Evolutionary conservation across 1,284 basidiomycete genomes (phyloP).

Genomic region (Ceratobasidium sp.): DNA sequence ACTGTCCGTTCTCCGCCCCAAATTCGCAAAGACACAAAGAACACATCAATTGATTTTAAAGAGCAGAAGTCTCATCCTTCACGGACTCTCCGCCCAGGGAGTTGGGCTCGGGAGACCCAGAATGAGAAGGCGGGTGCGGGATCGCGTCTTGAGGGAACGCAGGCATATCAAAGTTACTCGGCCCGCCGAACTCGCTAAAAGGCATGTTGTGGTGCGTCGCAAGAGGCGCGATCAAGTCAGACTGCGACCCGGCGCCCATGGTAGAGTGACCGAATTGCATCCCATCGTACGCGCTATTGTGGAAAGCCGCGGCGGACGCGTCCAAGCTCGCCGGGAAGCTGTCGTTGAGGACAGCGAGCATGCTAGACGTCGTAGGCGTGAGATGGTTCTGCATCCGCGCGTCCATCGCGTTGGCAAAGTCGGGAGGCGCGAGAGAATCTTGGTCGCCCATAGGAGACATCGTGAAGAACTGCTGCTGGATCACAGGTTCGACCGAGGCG

Average conservation of each 20-base stretch:
- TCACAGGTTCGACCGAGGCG: constrained; percentile 87
- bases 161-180: constrained; percentile 36
- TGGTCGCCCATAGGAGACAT: constrained; percentile 85
- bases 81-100: constrained; percentile 14
- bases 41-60: constrained; percentile 9
- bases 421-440: constrained; percentile 58
- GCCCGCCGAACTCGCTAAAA: constrained; percentile 38
- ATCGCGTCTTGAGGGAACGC: constrained; percentile 22
- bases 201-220: constrained; percentile 25
- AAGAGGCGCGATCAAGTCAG: constrained; percentile 23
- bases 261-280: constrained; percentile 41
- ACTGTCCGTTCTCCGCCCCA: constrained; percentile 15
- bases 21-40: constrained; percentile 6
- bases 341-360: constrained; percentile 85
- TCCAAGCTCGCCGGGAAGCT: constrained; percentile 64
- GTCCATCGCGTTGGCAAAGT: constrained; percentile 45
- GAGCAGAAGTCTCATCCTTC: constrained; percentile 10
- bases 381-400: constrained; percentile 47
- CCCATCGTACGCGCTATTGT: constrained; percentile 41
- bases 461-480: constrained; percentile 86
- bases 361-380: constrained; percentile 86
- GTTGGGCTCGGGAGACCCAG: constrained; percentile 22
- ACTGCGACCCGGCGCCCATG: constrained; percentile 36
- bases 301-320: constrained; percentile 38
- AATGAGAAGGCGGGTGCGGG: constrained; percentile 35